Evolutionary conservation across 169 alveolate genomes (phyloP), one percentile per base, ranked within the genome.

Genomic region (Plasmodium vivax): DNA sequence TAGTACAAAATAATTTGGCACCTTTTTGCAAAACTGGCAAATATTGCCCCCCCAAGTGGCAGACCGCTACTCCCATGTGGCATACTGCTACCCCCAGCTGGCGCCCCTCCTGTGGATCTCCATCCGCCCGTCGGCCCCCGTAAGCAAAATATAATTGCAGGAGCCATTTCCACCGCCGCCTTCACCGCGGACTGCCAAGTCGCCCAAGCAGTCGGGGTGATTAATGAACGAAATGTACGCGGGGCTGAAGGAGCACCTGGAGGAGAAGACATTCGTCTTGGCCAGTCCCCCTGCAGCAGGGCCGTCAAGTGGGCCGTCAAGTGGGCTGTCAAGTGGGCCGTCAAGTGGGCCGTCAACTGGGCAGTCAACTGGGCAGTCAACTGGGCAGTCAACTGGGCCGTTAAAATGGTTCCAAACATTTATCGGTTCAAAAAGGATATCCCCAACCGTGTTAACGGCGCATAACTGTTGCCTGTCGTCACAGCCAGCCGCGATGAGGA

Each of bases 391-490:
- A 23, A 23, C 27, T 23, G 27, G 72, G 58, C n/a, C 62, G 12
- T 30, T 43, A 68, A 36, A 43, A 54, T 4, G n/a, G 47, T 19
- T 45, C n/a, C 74, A 54, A 30, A 80, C 58, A 34, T 62, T 41
- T 14, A 90, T 58, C 1, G 62, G 56, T 47, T 90, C 94, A 38
- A 80, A 90, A 43, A 80, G 41, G 32, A 90, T 41, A 32, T 80
- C 73, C 0, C 94, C 94, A 3, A 9, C 74, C 8, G 41, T 19
- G 73, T 47, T 68, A 19, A 90, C 38, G 1, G 90, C 58, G 32
- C 94, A 90, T 79, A 90, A n/a, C 16, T 81, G 83, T n/a, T 90
- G 90, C 56, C 83, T 90, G 47, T 77, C 32, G 34, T 62, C 41
- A 30, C 51, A 90, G 30, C 58, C 23, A 14, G 94, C 94, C 7